These are phyloP conservation scores for Sungouiozyma intestinalis DNA, from an alignment of 805 yeast species.

Conservation along the genomic window DNA sequence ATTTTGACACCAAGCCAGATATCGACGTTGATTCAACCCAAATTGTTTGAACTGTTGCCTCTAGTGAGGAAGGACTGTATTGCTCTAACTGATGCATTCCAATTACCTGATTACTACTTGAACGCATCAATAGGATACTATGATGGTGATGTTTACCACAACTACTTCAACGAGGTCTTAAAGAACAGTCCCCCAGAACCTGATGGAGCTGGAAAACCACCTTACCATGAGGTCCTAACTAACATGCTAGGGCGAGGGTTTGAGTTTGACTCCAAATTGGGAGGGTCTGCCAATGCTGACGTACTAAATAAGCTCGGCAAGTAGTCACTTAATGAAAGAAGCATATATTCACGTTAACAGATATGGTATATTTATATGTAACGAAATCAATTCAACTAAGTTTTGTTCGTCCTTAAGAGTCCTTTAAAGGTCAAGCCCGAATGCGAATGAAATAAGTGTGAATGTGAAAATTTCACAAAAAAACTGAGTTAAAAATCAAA, in stretches of 20 bases:
- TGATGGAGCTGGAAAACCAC: conserved; percentile 43
- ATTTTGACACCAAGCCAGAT: conserved; percentile 43
- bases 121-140: conserved; percentile 74
- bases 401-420: no score
- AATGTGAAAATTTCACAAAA: background rate
- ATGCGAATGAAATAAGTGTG: background rate
- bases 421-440: no score
- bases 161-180: conserved; percentile 56
- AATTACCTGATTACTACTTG: conserved; percentile 67
- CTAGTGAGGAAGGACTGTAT: conserved; percentile 58
- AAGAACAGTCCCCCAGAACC: conserved; percentile 42
- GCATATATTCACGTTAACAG: no score
- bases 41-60: conserved; percentile 37
- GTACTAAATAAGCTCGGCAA: conserved; percentile 26
- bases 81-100: conserved; percentile 75
- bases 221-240: conserved; percentile 27
- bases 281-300: conserved; percentile 24
- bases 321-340: no score
- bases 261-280: conserved; percentile 30
- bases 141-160: conserved; percentile 75
- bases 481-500: background rate
- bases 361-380: no score
- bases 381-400: no score
- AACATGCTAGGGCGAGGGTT: conserved; percentile 32
- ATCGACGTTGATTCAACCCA: conserved; percentile 32